Conservation (phyloP, 1,284 basidiomycete genomes). For the Pseudozyma tsukubaensis region DNA sequence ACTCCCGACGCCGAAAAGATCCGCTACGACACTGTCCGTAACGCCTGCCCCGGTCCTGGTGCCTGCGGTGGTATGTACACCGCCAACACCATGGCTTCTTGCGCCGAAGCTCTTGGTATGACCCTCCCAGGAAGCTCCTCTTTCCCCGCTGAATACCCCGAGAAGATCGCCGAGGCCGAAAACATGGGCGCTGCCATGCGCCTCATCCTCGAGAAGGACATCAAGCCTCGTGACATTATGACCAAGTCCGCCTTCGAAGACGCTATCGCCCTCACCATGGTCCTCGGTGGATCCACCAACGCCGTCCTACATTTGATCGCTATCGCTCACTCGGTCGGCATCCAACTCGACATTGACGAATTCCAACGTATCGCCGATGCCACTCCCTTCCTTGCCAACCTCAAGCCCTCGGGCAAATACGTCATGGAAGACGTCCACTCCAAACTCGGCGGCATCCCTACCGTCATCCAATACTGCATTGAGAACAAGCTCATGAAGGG, state of each 20-base stretch:
- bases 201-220: conserved; percentile 66
- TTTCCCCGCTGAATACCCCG: conserved; percentile 66
- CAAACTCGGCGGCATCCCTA: conserved; percentile 63
- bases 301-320: conserved; percentile 67
- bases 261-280: conserved; percentile 67
- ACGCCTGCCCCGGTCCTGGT: conserved; percentile 66
- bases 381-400: conserved; percentile 67
- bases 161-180: conserved; percentile 65
- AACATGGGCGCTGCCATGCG: conserved; percentile 61
- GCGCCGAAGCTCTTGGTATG: conserved; percentile 67
- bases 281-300: conserved; percentile 66
- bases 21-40: conserved; percentile 63
- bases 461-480: conserved; percentile 71
- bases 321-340: conserved; percentile 65
- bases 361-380: conserved; percentile 66
- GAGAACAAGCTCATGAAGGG: conserved; percentile 70
- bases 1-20: conserved; percentile 64
- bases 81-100: conserved; percentile 68
- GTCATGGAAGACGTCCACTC: conserved; percentile 68
- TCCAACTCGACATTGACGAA: conserved; percentile 64
- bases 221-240: conserved; percentile 67
- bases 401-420: conserved; percentile 68
- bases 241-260: conserved; percentile 63
- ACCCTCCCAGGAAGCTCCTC: conserved; percentile 65
- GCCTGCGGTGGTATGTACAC: conserved; percentile 69